phyloP scores from a whole-genome alignment of 108 stramenopile genomes.

The Aurantiochytrium sp. region DNA sequence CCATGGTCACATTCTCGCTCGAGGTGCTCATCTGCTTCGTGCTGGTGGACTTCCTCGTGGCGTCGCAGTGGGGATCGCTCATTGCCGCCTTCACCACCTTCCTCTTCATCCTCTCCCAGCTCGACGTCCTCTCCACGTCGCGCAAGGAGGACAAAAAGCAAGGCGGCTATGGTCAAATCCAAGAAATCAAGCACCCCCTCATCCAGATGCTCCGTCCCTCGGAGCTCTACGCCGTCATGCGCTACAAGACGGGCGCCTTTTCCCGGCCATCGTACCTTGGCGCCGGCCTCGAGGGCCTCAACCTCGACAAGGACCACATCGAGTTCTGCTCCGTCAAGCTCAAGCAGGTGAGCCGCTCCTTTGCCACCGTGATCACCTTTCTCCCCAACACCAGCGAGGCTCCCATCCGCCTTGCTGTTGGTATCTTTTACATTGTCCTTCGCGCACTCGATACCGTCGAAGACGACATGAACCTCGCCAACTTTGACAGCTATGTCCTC shows the following conservation, averaged over 20 bases:
- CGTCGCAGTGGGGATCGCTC: not conserved
- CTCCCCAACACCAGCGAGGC: constrained; percentile 50
- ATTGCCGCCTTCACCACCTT: not conserved
- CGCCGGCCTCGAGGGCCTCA: constrained; percentile 58
- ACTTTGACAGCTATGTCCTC: not conserved
- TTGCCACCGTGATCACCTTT: constrained; percentile 94
- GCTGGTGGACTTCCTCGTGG: not conserved
- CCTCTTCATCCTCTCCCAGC: not conserved
- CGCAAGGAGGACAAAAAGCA: constrained; percentile 65
- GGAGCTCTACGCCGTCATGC: constrained; percentile 75
- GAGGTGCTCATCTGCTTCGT: constrained; percentile 14
- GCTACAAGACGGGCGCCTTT: constrained; percentile 51
- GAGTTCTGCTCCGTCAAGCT: constrained; percentile 89
- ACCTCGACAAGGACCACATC: constrained; percentile 57
- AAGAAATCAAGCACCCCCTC: constrained; percentile 44
- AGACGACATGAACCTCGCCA: constrained; percentile 80
- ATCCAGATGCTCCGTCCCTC: constrained; percentile 75
- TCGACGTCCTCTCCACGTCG: not conserved
- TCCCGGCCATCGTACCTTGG: constrained; percentile 44
- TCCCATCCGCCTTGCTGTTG: constrained; percentile 70
- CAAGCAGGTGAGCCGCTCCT: constrained; percentile 84
- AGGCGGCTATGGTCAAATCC: constrained; percentile 94
- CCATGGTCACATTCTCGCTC: not conserved
- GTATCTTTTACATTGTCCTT: constrained; percentile 93
- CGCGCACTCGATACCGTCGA: constrained; percentile 95